Conservation (phyloP, 169 alveolate genomes). For the Amoebophrya sp. region DNA sequence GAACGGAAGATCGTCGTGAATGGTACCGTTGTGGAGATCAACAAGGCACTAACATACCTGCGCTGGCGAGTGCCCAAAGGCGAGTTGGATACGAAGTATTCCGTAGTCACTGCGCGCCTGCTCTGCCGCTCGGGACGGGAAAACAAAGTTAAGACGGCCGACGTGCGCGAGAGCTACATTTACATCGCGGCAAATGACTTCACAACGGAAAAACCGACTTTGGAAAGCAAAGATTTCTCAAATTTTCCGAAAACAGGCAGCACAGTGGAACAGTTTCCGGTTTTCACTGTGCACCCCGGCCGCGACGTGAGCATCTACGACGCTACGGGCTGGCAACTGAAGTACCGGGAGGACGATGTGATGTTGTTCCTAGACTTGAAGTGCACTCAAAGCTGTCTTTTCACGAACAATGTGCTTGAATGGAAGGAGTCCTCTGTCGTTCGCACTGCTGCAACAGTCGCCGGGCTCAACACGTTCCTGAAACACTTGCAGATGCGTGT, state of each 20-base stretch:
- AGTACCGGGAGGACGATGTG: background rate
- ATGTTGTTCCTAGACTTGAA: background rate
- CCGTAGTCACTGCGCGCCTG: constrained; percentile 9
- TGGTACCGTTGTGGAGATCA: background rate
- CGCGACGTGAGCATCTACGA: background rate
- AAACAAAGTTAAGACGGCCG: background rate
- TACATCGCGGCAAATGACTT: background rate
- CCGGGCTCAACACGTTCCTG: background rate
- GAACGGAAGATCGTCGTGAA: background rate
- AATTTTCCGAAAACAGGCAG: background rate
- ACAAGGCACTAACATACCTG: background rate
- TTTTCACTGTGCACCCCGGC: background rate
- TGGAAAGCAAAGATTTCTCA: background rate
- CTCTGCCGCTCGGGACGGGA: background rate
- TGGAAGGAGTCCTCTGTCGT: background rate
- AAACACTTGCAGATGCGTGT: background rate
- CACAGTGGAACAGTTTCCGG: background rate
- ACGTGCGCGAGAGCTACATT: background rate
- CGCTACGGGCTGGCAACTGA: background rate
- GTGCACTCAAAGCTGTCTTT: background rate
- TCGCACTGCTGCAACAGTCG: background rate
- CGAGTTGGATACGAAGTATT: background rate
- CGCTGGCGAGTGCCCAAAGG: background rate
- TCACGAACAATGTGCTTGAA: background rate
- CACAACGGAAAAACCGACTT: background rate